Base-by-base conservation (phyloP, 164 flowering plant genomes). In the Tetracentron sinense region DNA sequence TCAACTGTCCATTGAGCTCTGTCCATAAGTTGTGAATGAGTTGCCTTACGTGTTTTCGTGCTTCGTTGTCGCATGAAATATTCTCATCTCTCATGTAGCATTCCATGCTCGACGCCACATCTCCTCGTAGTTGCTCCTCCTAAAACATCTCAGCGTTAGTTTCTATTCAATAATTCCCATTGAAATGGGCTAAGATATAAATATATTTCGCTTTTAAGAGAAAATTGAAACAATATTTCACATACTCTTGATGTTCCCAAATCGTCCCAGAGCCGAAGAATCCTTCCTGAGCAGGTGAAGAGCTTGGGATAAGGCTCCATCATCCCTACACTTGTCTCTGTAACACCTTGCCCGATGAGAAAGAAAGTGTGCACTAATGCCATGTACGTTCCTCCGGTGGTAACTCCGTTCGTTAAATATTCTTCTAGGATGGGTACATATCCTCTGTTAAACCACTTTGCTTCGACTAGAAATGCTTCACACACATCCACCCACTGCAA, bases 391-490 rank as follows among this genome's bases (percentile, higher is more conserved):
- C 77, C 74, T 23, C 65, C 73, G 1, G 71, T 73, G 7, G 62
- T 56, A 29, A 70, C 66, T 7, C 61, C 64, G 53, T 61, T 71
- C 35, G 61, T 63, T 60, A 77, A 21, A 51, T 85, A 85, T 53
- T 80, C 82, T 1, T 77, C 73, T 6, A 76, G 54, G 0, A 30
- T 65, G 17, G 85, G 85, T 52, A 73, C 6, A 2, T 69, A 19
- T 3, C 76, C 78, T 0, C 77, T 69, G 4, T 60, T 67, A 66
- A 82, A 74, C 88, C 88, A 83, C 56, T 72, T 69, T n/a, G 84
- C 78, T 74, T 86, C 86, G 11, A 66, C 79, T 46, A 84, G 66
- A 61, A 83, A 86, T 25, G 88, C 84, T 19, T 72, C 61, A 71
- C 82, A 79, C 27, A 83, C 58, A 17, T 26, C 63, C 23, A 54